Conservation (phyloP, 306 rosid genomes). For the Fagus crenata region DNA sequence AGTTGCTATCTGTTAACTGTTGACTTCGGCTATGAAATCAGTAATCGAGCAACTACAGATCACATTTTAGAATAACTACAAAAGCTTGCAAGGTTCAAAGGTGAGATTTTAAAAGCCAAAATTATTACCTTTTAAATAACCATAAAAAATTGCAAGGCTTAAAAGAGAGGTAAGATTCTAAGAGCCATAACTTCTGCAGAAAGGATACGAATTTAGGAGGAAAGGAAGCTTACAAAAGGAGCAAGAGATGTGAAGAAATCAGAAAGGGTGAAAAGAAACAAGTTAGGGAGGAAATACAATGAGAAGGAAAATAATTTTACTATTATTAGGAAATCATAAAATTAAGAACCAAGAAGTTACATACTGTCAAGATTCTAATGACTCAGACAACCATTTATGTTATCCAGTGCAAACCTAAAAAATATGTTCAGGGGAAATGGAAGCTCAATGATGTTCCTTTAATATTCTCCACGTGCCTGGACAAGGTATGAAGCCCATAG, state of each 20-base stretch:
- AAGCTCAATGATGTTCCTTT: constrained; percentile 1
- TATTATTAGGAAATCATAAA: background rate
- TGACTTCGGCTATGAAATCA: background rate
- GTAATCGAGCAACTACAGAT: background rate
- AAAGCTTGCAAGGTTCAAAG: constrained; percentile 1
- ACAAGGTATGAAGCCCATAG: background rate
- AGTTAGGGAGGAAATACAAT: background rate
- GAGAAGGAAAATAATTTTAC: background rate
- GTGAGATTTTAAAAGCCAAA: too few relatives aligned
- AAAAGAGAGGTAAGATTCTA: background rate
- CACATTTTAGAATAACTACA: background rate
- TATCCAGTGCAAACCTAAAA: background rate
- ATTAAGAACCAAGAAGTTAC: background rate
- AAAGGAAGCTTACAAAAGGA: background rate
- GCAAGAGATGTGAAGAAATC: background rate
- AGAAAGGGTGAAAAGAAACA: background rate
- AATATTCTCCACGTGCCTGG: background rate
- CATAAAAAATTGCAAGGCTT: too few relatives aligned
- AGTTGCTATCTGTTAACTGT: background rate
- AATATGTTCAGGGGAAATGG: background rate
- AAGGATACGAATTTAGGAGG: background rate
- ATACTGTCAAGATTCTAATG: background rate
- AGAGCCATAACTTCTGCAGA: background rate
- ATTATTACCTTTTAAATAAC: too few relatives aligned
- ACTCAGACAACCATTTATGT: background rate